Evolutionary conservation across 352 stramenopile species (phyloP), one percentile per base, ranked within the genome.

Genomic region (Globisporangium yorkense): DNA sequence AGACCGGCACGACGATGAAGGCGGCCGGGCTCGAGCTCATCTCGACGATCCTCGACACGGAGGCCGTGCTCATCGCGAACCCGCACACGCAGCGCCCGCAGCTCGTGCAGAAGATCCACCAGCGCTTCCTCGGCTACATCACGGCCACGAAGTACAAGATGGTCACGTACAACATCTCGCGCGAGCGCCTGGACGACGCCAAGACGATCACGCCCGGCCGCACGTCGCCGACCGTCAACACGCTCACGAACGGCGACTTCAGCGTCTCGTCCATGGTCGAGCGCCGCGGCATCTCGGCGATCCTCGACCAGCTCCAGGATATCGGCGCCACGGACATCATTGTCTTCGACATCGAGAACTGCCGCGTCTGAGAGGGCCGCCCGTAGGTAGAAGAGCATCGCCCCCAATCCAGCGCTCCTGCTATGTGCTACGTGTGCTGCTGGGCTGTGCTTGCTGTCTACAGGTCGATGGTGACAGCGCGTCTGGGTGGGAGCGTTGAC

Each of bases 1-100:
- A 99, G 77, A 99, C 96, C 12, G 97, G 97, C 31, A 99, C 97
- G 39, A 99, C 97, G 29, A 99, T 99, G 96, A 96, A 93, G 66
- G 96, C 96, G 31, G 96, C 96, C 21, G 96, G 96, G 1, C 71
- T 99, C 40, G 95, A 98, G 72, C 75, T 99, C 43, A 85, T 98
- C 56, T 90, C 82, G 37, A 97, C 94, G 20, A 96, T 99, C 65
- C 71, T 98, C 47, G 71, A 80, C 39, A 96, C 86, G 5, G 67
- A 99, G 75, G 88, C 95, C 47, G 88, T 98, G 57, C 80, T 99
- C 41, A 95, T 96, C 59, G 72, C 84, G 43, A 96, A 96, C 69
- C 84, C 84, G 47, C 80, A 90, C 51, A 88, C 81, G 29, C 75
- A 58, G 46, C 74, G 88, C 44, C 67, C 83, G 54, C 77, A 90